Percentiles rank a stretch among this genome's conserved stretches.
Evolutionary conservation across 192 early-diverging fungal genomes (phyloP).

Genomic region (Rhizophagus clarus): DNA sequence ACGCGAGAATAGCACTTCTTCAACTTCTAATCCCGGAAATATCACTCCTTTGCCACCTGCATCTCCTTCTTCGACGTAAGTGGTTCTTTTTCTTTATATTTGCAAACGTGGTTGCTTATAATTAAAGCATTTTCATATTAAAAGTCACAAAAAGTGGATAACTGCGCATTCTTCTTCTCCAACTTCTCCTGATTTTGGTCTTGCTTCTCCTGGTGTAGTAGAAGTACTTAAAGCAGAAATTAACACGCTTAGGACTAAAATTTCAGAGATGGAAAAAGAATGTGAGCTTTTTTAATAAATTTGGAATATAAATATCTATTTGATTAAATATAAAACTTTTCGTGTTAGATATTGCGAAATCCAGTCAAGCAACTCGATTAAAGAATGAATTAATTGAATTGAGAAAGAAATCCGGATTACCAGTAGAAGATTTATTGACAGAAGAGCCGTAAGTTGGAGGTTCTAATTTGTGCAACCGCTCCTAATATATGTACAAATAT

Average conservation of each 20-base stretch:
- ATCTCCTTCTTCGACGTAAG: conserved; percentile 32
- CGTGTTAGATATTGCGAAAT: conserved; percentile 24
- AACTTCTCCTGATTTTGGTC: conserved; percentile 13
- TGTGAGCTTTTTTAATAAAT: conserved; percentile 30
- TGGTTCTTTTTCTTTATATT: neutral
- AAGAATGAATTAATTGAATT: conserved; percentile 31
- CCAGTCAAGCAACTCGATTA: neutral
- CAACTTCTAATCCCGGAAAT: neutral
- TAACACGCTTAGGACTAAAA: conserved; percentile 30
- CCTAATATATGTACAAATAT: neutral
- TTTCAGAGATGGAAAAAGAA: conserved; percentile 43
- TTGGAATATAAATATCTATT: neutral
- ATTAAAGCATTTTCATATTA: neutral
- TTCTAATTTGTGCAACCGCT: neutral
- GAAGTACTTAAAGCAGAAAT: conserved; percentile 38
- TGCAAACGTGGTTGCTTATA: neutral
- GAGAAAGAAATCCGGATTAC: conserved; percentile 8
- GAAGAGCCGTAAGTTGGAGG: conserved; percentile 26
- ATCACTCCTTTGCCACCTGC: conserved; percentile 19
- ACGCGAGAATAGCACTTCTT: conserved; percentile 6
- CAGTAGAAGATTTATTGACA: conserved; percentile 22
- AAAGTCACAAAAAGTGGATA: conserved; percentile 37
- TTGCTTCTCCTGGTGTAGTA: conserved; percentile 25
- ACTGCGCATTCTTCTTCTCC: conserved; percentile 27
- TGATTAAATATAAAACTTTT: no score